Evolutionary conservation across 2,329 filamentous ascomycete species (phyloP), one percentile per base, ranked within the genome.

Genomic region (Cercospora sp.): DNA sequence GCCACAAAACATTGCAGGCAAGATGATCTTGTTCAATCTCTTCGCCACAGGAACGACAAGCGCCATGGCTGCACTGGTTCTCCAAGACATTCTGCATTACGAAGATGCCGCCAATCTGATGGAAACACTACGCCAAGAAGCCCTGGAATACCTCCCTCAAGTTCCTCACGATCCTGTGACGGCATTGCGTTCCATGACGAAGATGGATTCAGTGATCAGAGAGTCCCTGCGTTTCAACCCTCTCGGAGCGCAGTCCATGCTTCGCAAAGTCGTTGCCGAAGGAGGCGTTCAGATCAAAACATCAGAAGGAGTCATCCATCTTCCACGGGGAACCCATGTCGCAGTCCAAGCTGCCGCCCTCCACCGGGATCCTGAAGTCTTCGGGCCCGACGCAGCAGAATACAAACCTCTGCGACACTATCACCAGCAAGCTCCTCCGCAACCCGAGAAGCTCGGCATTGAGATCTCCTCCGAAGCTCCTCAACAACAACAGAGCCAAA

Each of bases 331-430:
- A 9, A 68, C 68, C 8, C 73, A 74, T 66, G 30, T 76, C 9
- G 64, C 63, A 3, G 48, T 71, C 13, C 68, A 71, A 18, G 60
- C 70, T 6, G 57, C 60, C 9, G 60, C 51, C 8, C 68, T 75
- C n/a, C 73, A 76, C 12, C 64, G 59, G 16, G 75, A 78, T 60
- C 64, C 69, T 26, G 62, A 69, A 3, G 63, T 74, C 30, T 76
- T 73, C 31, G 53, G 64, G 10, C n/a, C 57, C 5, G 60, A 70
- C 1, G 70, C 75, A 7, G 64, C 70, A 4, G 20, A 64, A 16
- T 78, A 71, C 28, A 69, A 72, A 18, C 71, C 73, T 6, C 70
- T 74, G 42, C 70, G 75, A 3, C 74, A 73, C 61, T 20, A 51
- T 8, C 40, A 66, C 18, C 31, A 53, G 48, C 45, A 60, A 59